A percentile compares a stretch with the other conserved stretches of the same genome.
Evolutionary conservation across 2,329 filamentous ascomycete species (phyloP).

Genomic region (Nothophoma quercina): DNA sequence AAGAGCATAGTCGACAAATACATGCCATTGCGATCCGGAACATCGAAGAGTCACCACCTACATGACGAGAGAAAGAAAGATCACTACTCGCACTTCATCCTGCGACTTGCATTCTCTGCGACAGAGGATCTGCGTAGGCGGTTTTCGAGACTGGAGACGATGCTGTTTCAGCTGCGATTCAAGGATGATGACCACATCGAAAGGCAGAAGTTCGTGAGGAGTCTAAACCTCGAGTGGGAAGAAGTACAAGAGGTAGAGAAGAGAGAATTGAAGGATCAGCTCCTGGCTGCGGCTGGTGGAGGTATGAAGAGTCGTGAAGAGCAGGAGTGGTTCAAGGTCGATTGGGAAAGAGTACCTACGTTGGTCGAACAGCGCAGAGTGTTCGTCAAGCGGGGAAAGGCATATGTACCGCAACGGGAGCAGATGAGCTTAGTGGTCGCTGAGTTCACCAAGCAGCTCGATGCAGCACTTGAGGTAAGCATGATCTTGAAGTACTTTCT

Average conservation of each 20-base stretch:
- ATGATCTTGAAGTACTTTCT: not conserved
- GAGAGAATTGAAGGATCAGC: constrained; percentile 67
- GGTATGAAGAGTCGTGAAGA: constrained; percentile 69
- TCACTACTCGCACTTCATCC: constrained; percentile 97
- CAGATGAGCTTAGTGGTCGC: constrained; percentile 88
- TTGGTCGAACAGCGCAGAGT: constrained; percentile 82
- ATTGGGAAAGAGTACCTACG: constrained; percentile 93
- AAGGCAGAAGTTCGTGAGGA: constrained; percentile 76
- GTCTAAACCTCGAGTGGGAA: constrained; percentile 84
- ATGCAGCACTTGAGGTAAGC: constrained; percentile 80
- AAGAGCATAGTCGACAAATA: constrained; percentile 86
- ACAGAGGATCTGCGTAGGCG: constrained; percentile 89
- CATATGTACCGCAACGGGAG: constrained; percentile 87
- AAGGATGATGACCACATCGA: constrained; percentile 78
- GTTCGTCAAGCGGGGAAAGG: constrained; percentile 80
- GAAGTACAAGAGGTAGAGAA: constrained; percentile 81
- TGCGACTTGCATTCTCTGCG: constrained; percentile 88
- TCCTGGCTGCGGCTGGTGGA: constrained; percentile 60
- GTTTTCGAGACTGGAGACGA: constrained; percentile 85
- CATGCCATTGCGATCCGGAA: constrained; percentile 79
- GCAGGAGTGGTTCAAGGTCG: constrained; percentile 93
- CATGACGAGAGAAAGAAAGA: constrained; percentile 86
- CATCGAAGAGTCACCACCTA: constrained; percentile 65
- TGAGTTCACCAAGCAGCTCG: constrained; percentile 82
- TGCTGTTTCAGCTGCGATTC: constrained; percentile 85